Evolutionary conservation across 2,329 filamentous ascomycete species (phyloP).

Genomic region (Cryphonectria nitschkei): DNA sequence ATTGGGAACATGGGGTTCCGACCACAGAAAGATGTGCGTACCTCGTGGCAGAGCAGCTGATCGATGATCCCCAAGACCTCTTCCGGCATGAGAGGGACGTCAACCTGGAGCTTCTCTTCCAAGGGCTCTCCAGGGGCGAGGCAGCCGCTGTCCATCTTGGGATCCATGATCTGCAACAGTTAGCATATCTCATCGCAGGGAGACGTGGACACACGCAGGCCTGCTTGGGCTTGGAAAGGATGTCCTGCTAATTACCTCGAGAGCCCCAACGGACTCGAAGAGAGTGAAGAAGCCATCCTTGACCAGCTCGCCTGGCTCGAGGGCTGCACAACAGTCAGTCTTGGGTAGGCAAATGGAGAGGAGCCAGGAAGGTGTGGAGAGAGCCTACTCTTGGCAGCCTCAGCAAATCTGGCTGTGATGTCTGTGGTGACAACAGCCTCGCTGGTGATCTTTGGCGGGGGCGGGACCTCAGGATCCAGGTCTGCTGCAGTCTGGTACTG

Average conservation of each 20-base stretch:
- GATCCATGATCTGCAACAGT: constrained; percentile 84
- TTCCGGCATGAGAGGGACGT: constrained; percentile 68
- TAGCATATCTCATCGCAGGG: neutral
- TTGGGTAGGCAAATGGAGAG: neutral
- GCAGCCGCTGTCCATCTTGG: constrained; percentile 97
- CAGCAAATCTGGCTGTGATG: constrained; percentile 59
- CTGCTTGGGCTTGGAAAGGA: neutral
- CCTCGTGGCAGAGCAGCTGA: constrained; percentile 86
- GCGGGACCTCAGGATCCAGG: constrained; percentile 33
- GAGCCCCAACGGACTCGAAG: constrained; percentile 88
- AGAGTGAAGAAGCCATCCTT: constrained; percentile 95
- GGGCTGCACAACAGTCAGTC: constrained; percentile 53
- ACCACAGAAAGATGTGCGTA: constrained; percentile 41
- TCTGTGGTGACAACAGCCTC: constrained; percentile 60
- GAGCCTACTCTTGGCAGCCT: constrained; percentile 56
- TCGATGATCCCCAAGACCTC: constrained; percentile 94
- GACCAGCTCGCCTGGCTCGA: constrained; percentile 80
- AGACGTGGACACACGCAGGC: neutral
- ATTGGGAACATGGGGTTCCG: no score
- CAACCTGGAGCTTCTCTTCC: constrained; percentile 80
- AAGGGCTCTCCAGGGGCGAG: constrained; percentile 77
- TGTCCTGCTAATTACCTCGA: constrained; percentile 60
- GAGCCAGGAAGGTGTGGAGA: neutral
- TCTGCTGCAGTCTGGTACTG: constrained; percentile 34
- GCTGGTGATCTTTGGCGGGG: constrained; percentile 46